A percentile compares a stretch with the other conserved stretches of the same genome.
These are phyloP conservation scores for Mortierella sp. DNA, from an alignment of 371 early-diverging fungal species.

Conservation along the genomic window DNA sequence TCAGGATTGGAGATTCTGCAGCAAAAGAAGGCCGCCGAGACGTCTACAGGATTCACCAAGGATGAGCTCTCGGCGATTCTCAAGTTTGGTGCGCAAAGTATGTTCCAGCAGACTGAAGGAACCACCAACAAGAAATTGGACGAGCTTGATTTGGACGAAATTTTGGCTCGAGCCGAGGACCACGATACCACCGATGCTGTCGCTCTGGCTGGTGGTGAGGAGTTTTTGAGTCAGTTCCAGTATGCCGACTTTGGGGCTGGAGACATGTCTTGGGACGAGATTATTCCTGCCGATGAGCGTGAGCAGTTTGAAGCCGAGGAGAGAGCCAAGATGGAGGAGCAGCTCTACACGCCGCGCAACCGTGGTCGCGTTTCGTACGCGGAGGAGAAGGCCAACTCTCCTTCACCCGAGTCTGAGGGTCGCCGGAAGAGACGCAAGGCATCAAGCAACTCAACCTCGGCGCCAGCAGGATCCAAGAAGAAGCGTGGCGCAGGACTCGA, in stretches of 20 bases:
- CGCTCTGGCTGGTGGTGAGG: conserved; percentile 83
- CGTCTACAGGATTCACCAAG: conserved; percentile 71
- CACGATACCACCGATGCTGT: conserved; percentile 84
- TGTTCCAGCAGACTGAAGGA: conserved; percentile 87
- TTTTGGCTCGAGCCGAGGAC: conserved; percentile 94
- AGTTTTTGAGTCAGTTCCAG: conserved; percentile 95
- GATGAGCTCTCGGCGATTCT: conserved; percentile 96
- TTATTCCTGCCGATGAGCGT: conserved; percentile 93
- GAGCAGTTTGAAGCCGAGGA: conserved; percentile 77
- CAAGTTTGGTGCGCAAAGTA: conserved; percentile 97
- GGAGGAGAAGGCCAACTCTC: conserved; percentile 47
- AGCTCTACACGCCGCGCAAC: conserved; percentile 55
- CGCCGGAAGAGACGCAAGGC: conserved; percentile 56
- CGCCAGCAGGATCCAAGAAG: conserved; percentile 48
- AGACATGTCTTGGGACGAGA: conserved; percentile 94
- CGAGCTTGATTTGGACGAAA: conserved; percentile 96
- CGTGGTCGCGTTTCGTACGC: conserved; percentile 54
- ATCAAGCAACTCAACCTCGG: conserved; percentile 26
- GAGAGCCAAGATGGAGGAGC: conserved; percentile 53
- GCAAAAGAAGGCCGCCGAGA: conserved; percentile 66
- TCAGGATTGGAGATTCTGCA: conserved; percentile 83
- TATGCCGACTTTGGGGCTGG: conserved; percentile 93
- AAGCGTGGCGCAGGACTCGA: conserved; percentile 56
- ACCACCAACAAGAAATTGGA: conserved; percentile 81
- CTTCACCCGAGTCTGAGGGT: conserved; percentile 58